Evolutionary conservation across 176 grass and related monocot genomes (phyloP).

Genomic region (Dendrocalamus sinicus): DNA sequence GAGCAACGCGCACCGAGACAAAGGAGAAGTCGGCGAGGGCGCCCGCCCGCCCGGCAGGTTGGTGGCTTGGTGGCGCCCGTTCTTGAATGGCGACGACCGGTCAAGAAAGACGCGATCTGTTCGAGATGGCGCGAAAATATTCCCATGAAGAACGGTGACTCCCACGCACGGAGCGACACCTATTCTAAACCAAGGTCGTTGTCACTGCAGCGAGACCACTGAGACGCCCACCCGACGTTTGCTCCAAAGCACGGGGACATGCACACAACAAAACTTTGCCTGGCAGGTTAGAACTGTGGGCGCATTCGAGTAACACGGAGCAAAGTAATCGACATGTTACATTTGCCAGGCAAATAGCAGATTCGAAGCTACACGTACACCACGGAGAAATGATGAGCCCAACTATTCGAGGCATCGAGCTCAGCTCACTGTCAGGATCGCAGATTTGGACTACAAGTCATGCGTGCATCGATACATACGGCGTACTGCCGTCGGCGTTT

Average conservation of each 20-base stretch:
- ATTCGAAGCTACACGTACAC: neutral
- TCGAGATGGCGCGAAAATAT: neutral
- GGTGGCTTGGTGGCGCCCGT: neutral
- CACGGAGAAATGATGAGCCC: neutral
- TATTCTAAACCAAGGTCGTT: neutral
- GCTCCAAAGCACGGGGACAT: neutral
- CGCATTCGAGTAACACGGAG: neutral
- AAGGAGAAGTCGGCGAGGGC: neutral
- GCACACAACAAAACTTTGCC: neutral
- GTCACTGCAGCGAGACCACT: neutral
- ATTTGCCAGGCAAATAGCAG: neutral
- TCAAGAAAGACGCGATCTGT: neutral
- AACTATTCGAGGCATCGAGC: neutral
- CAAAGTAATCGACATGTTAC: neutral
- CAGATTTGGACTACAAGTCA: neutral
- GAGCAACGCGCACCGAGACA: neutral
- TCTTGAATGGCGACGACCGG: neutral
- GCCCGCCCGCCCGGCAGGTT: neutral
- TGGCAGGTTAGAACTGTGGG: no score
- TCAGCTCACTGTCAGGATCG: neutral
- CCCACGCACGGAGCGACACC: neutral
- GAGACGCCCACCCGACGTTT: neutral
- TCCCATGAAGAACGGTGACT: neutral
- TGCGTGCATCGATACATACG: no score
- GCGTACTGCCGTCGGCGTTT: neutral